Evolutionary conservation across 352 stramenopile genomes (phyloP).

Genomic region (Globisporangium sylvaticum): DNA sequence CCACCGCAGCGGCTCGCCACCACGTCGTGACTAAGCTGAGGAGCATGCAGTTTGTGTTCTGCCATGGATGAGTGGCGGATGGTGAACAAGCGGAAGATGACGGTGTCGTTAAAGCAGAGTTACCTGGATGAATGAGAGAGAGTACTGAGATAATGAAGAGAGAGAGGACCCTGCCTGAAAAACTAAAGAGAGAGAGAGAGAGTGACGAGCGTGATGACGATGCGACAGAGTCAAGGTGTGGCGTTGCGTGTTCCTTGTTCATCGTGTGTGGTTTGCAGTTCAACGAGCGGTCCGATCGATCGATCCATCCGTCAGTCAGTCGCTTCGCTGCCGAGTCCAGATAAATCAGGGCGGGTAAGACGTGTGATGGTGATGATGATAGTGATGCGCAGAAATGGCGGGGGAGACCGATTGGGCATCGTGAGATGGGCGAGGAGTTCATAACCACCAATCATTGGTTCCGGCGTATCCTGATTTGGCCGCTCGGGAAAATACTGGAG

Average conservation of each 20-base stretch:
- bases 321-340: not conserved
- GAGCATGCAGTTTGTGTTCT: slow-evolving; percentile 1
- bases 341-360: not conserved
- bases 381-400: not conserved
- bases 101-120: slow-evolving; percentile 6
- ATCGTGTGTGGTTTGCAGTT: not conserved
- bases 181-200: slow-evolving; percentile 14
- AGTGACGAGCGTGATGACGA: slow-evolving; percentile 12
- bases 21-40: slow-evolving; percentile 47
- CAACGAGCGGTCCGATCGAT: not conserved
- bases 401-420: not conserved
- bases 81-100: not conserved
- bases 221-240: slow-evolving; percentile 6
- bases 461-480: not conserved
- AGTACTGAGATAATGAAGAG: slow-evolving; percentile 19
- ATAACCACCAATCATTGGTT: slow-evolving; percentile 5
- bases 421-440: not conserved
- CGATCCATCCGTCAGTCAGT: not conserved
- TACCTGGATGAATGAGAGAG: slow-evolving; percentile 8
- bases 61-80: not conserved
- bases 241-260: slow-evolving; percentile 4
- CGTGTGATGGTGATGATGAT: not conserved
- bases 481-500: not conserved
- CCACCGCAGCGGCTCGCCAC: slow-evolving; percentile 38
- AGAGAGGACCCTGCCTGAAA: slow-evolving; percentile 10